A percentile compares a stretch with the other conserved stretches of the same genome.
Conservation (phyloP, 106 monocot genomes). For the Xerophyta viscosa region DNA sequence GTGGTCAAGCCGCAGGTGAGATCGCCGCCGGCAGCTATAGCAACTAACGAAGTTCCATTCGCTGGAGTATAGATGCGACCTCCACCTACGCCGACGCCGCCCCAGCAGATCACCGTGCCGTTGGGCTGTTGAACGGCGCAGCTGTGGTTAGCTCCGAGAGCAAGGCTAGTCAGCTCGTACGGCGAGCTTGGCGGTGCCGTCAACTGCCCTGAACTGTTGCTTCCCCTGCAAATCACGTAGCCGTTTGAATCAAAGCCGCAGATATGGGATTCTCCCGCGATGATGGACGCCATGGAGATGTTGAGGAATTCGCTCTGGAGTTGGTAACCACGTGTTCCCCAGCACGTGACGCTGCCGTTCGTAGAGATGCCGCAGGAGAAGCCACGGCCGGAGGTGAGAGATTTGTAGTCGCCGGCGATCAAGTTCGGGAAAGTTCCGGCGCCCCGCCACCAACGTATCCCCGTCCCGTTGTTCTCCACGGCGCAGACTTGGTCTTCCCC, state of each 20-base stretch:
- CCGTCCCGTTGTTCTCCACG: conserved; percentile 7
- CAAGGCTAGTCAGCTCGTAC: conserved; percentile 42
- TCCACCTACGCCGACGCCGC: conserved; percentile 33
- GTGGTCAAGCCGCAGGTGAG: conserved; percentile 67
- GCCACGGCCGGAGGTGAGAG: conserved; percentile 59
- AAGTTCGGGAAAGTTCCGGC: conserved; percentile 14
- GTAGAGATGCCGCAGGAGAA: conserved; percentile 60
- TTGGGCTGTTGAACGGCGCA: conserved; percentile 46
- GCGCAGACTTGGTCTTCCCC: conserved; percentile 67
- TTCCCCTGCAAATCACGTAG: conserved; percentile 32
- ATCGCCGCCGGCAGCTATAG: conserved; percentile 61
- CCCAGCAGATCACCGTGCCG: conserved; percentile 64
- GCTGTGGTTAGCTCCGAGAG: conserved; percentile 50
- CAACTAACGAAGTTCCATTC: conserved; percentile 26
- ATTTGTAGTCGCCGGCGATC: conserved; percentile 32
- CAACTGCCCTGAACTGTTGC: conserved; percentile 34
- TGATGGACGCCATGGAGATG: conserved; percentile 35
- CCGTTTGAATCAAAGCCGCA: conserved; percentile 49
- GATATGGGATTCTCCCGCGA: conserved; percentile 55
- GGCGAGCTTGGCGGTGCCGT: conserved; percentile 4
- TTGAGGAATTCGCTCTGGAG: conserved; percentile 31
- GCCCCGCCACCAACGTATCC: conserved; percentile 54
- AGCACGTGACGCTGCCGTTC: conserved; percentile 38
- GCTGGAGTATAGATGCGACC: conserved; percentile 11
- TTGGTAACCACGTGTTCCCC: conserved; percentile 25